These are phyloP conservation scores for Curvularia spicifera DNA, from an alignment of 2,329 filamentous ascomycete species.

Conservation along the genomic window DNA sequence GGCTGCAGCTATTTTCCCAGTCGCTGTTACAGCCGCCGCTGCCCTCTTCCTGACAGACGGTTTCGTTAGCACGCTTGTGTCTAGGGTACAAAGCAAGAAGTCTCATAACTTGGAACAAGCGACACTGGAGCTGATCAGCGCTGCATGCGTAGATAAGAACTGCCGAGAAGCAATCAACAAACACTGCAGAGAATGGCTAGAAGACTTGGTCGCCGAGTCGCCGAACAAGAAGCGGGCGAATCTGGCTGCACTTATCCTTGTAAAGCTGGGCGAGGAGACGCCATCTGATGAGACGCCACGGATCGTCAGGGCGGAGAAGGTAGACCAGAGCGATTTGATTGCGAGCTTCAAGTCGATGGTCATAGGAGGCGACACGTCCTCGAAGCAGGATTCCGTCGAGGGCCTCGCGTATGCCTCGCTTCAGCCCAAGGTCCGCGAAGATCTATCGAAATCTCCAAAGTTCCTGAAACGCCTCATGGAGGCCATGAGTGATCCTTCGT, in stretches of 20 bases:
- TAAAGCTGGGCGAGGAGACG: constrained; percentile 57
- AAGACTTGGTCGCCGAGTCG: constrained; percentile 78
- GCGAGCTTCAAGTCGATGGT: constrained; percentile 69
- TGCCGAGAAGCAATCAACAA: constrained; percentile 86
- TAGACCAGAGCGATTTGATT: constrained; percentile 58
- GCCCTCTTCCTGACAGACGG: constrained; percentile 86
- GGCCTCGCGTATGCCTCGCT: constrained; percentile 91
- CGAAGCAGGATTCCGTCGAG: constrained; percentile 77
- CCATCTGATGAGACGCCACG: constrained; percentile 36
- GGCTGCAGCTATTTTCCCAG: constrained; percentile 85
- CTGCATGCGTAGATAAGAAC: constrained; percentile 81
- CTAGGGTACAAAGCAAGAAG: constrained; percentile 80
- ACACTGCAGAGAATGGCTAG: constrained; percentile 85
- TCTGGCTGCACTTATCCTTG: constrained; percentile 62
- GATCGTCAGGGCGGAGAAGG: constrained; percentile 41
- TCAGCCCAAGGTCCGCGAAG: constrained; percentile 83
- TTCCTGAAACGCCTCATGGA: constrained; percentile 75
- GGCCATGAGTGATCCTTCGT: constrained; percentile 55
- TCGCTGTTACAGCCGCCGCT: constrained; percentile 76
- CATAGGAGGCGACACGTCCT: constrained; percentile 62
- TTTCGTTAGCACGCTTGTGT: constrained; percentile 78
- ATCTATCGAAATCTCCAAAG: constrained; percentile 69
- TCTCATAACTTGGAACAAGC: constrained; percentile 85
- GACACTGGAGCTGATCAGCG: constrained; percentile 86
- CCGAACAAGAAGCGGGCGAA: constrained; percentile 63